Conservation (phyloP, 495 filamentous ascomycete genomes). For the Xylaria curta region DNA sequence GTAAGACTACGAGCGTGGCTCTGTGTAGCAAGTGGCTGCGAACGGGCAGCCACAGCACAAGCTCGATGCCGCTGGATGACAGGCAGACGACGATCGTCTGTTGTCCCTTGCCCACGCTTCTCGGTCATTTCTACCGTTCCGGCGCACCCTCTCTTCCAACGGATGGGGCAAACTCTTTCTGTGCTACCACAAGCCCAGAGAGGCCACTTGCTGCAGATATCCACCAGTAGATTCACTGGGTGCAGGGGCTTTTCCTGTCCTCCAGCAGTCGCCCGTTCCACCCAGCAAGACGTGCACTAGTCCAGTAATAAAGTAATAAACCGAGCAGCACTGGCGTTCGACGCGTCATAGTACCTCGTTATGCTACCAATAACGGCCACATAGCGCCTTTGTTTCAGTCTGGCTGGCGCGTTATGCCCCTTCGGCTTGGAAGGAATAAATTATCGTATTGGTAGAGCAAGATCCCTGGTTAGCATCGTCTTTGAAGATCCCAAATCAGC, state of each 20-base stretch:
- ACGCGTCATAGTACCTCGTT: conserved; percentile 3
- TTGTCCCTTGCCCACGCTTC: conserved; percentile 5
- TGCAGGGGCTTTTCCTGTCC: background rate
- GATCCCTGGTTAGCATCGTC: no score
- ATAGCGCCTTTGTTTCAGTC: conserved; percentile 21
- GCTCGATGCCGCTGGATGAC: background rate
- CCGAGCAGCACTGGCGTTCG: background rate
- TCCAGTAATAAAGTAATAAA: background rate
- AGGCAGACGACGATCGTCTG: background rate
- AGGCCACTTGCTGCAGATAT: conserved; percentile 22
- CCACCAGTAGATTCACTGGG: conserved; percentile 20
- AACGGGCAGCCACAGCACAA: conserved; percentile 19
- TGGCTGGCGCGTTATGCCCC: background rate
- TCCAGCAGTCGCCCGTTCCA: conserved; percentile 20
- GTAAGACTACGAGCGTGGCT: background rate
- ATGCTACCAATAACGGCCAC: background rate
- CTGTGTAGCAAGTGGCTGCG: conserved; percentile 24
- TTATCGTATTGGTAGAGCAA: background rate
- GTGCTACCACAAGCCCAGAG: conserved; percentile 24
- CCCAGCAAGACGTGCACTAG: background rate
- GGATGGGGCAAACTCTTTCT: conserved; percentile 20
- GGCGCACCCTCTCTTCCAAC: background rate
- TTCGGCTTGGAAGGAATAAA: background rate
- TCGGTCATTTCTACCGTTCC: conserved; percentile 8
- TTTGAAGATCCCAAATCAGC: conserved; percentile 6